Base-by-base conservation (phyloP, 805 yeast genomes). In the Candida manassasensis region DNA sequence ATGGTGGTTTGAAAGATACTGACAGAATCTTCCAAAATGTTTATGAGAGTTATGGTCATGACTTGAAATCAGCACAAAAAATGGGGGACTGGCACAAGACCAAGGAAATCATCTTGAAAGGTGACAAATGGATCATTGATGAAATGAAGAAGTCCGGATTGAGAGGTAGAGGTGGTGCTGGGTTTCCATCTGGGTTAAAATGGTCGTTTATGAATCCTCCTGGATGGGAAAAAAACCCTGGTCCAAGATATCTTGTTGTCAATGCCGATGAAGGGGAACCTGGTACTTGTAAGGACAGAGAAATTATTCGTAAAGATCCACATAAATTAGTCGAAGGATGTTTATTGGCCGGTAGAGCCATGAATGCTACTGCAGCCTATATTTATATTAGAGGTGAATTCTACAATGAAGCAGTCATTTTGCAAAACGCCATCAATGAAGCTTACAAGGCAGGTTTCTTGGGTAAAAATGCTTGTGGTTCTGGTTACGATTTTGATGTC, bases 131-230 rank as follows among this genome's bases (percentile, higher is more conserved):
- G 95, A 85, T 85, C 61, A 85, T 86, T 52, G 87, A 82, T 54
- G 90, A 85, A 65, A 79, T 83, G 70, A 85, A 85, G 58, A 74
- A 77, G 50, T 81, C 89, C 15, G 95, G 95, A 15, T 71, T 85
- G 45, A 77, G 95, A 57, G 95, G 95, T 40, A 78, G 95, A 62
- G 95, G 95, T 40, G 95, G 95, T 53, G 95, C 95, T 30, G 95
- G 95, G 12, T 85, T 85, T 72, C 95, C 95, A 36, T 77, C 88
- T 16, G 95, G 95, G 21, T 73, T 85, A 53, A 85, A 85, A 63
- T 85, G 94, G 94, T 83, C 93, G 16, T 85, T 85, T 57, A 85
- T 85, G 95, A 86, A 86, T 64, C 95, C 95, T 30, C 95, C 95
- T 37, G 93, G 93, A 40, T 85, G 95, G 95, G 94, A 85, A 43